Percentiles rank a stretch among this genome's conserved stretches.
Conservation (phyloP, 1,139 yeast genomes). For the Protomyces macrosporus region DNA sequence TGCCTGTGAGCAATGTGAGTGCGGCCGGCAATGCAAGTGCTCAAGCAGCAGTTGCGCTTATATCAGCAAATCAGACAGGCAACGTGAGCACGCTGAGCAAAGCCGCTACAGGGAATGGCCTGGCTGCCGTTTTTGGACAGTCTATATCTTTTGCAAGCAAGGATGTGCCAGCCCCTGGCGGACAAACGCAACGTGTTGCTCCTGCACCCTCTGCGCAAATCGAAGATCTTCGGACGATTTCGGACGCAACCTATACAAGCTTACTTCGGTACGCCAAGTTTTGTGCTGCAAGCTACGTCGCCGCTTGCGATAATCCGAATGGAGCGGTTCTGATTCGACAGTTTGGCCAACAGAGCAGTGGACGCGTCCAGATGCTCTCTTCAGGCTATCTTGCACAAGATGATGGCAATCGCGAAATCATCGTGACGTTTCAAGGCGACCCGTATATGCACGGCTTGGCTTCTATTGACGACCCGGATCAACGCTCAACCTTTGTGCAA, state of each 20-base stretch:
- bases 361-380: neutral
- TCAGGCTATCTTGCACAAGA: conserved; percentile 11
- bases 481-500: neutral
- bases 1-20: neutral
- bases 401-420: conserved; percentile 3
- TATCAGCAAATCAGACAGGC: neutral
- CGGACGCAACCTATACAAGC: neutral
- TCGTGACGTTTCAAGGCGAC: conserved; percentile 17
- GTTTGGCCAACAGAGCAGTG: neutral
- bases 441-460: conserved; percentile 5
- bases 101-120: conserved; percentile 10
- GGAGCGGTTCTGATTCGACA: neutral
- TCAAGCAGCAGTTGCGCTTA: neutral
- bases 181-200: neutral
- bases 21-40: neutral
- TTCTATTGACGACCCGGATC: neutral
- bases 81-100: neutral
- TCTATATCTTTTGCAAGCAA: too few relatives aligned
- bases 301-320: neutral
- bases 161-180: too few relatives aligned
- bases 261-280: conserved; percentile 10
- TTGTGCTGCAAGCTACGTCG: conserved; percentile 3
- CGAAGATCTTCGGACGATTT: neutral
- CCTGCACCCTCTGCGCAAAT: neutral
- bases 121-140: conserved; percentile 1